These are phyloP conservation scores for Phyllostachys edulis DNA, from an alignment of 176 grass and related monocot genomes.

Conservation along the genomic window DNA sequence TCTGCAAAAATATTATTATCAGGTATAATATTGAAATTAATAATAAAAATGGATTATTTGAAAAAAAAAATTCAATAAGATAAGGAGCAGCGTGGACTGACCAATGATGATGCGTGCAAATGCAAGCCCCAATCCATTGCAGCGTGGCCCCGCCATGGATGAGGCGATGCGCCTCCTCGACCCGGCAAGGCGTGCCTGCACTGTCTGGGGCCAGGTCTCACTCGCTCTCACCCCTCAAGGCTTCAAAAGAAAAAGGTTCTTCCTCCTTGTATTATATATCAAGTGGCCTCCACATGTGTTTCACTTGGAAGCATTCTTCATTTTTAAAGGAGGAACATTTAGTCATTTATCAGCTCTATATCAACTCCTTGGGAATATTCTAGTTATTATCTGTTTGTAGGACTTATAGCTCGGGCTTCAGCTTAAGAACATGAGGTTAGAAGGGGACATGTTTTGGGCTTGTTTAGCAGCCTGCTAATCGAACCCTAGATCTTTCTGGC, in stretches of 20 bases:
- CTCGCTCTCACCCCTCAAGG: background rate
- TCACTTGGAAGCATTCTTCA: constrained; percentile 2
- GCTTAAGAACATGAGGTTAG: no score
- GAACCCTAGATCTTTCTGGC: no score
- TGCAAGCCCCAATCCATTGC: background rate
- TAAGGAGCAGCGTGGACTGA: no score
- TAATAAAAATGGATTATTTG: no score
- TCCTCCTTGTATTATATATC: background rate
- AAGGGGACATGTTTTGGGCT: no score
- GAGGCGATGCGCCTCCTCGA: constrained; percentile 20
- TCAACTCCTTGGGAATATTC: background rate
- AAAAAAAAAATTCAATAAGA: no score
- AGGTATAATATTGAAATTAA: no score
- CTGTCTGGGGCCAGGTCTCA: background rate
- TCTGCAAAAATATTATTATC: no score
- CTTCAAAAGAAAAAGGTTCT: background rate
- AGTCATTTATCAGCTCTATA: background rate
- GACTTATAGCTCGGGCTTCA: no score
- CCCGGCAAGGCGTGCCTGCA: constrained; percentile 44
- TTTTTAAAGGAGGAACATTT: background rate
- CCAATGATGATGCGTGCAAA: constrained; percentile 19
- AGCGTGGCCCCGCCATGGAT: constrained; percentile 21
- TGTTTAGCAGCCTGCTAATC: no score
- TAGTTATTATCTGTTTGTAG: no score
- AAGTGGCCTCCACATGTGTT: constrained; percentile 8